Evolutionary conservation across 768 basidiomycete species (phyloP).

Genomic region (Leccinum longicurvipes): DNA sequence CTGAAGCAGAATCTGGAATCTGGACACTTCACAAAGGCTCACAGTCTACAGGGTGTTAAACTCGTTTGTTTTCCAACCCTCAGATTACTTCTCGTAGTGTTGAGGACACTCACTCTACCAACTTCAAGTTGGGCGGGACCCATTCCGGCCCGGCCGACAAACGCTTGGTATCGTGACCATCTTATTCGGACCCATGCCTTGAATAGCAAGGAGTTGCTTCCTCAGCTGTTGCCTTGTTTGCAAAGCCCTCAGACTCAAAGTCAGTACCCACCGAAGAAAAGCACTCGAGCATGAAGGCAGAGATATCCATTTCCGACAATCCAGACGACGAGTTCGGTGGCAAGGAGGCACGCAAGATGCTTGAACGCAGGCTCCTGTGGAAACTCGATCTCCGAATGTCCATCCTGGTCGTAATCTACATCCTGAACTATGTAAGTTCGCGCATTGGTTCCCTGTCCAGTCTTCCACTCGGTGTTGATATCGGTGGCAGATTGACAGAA

Average conservation of each 20-base stretch:
- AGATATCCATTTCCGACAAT: not conserved
- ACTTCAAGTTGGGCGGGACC: no score
- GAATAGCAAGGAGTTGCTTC: not conserved
- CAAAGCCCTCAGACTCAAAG: not conserved
- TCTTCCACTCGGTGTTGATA: not conserved
- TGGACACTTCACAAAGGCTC: no score
- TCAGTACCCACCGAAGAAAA: slow-evolving; percentile 6
- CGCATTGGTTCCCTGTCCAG: not conserved
- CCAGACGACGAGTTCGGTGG: slow-evolving; percentile 49
- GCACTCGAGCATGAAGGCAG: not conserved
- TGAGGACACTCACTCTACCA: no score
- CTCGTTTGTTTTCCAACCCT: no score
- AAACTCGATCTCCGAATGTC: slow-evolving; percentile 59
- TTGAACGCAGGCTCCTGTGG: slow-evolving; percentile 52
- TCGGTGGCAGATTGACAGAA: slow-evolving; percentile 55
- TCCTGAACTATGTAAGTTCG: slow-evolving; percentile 34
- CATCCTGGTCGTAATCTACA: slow-evolving; percentile 43
- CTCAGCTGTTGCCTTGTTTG: not conserved
- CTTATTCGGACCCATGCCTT: no score
- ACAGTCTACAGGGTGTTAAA: no score
- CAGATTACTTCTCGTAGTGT: no score
- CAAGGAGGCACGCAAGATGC: slow-evolving; percentile 38
- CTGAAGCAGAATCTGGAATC: no score
- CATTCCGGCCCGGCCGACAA: no score
- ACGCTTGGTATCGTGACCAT: no score